phyloP scores from a whole-genome alignment of 208 protist species.

The Leptomonas seymouri region DNA sequence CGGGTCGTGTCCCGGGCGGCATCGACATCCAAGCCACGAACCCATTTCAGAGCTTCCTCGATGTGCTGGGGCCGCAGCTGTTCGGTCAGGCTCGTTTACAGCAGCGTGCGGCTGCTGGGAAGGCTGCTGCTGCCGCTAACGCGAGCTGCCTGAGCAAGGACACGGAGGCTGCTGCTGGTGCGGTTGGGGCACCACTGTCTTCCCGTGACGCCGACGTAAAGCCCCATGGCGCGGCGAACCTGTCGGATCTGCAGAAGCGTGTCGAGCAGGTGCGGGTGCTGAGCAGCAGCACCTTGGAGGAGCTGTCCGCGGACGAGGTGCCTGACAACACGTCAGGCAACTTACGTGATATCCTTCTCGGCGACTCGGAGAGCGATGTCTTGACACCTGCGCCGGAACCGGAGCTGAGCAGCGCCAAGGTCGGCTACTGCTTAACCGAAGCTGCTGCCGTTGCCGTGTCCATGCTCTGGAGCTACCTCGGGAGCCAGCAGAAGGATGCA shows the following conservation, averaged over 20 bases:
- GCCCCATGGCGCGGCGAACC: constrained; percentile 19
- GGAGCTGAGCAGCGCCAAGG: constrained; percentile 34
- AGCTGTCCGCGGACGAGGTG: constrained; percentile 26
- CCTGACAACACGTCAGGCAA: constrained; percentile 22
- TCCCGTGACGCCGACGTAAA: constrained; percentile 14
- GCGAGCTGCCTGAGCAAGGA: background rate
- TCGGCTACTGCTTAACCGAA: constrained; percentile 49
- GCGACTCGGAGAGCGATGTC: background rate
- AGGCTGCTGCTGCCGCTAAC: constrained; percentile 1
- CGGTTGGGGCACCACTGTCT: background rate
- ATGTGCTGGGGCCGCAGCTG: constrained; percentile 27
- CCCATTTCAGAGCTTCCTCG: constrained; percentile 31
- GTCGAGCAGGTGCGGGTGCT: constrained; percentile 30
- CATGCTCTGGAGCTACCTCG: constrained; percentile 47
- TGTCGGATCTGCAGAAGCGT: constrained; percentile 35
- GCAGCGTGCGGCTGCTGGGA: constrained; percentile 17
- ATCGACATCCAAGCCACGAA: constrained; percentile 2
- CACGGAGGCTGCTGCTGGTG: background rate
- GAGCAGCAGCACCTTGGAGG: constrained; percentile 36
- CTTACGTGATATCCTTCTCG: constrained; percentile 21
- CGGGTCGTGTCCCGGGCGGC: background rate
- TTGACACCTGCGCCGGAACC: constrained; percentile 2
- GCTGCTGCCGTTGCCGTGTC: constrained; percentile 44
- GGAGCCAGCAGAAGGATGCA: constrained; percentile 26
- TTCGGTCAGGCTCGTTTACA: constrained; percentile 25